These are phyloP conservation scores for Metarhizium brunneum DNA, from an alignment of 2,329 filamentous ascomycete genomes.

Conservation along the genomic window DNA sequence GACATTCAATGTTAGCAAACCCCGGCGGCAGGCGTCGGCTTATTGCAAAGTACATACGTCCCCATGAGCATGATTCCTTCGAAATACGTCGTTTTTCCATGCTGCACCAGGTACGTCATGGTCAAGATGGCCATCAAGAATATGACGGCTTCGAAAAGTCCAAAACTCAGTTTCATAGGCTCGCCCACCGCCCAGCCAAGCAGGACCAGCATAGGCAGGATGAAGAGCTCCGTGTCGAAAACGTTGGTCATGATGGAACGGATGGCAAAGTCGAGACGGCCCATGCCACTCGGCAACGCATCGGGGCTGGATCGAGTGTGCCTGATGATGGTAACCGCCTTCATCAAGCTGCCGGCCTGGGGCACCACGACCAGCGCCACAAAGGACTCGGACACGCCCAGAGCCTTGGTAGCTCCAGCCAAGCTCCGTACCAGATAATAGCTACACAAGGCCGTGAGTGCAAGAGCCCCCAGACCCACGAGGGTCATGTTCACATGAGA, in stretches of 20 bases:
- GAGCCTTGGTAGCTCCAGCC: neutral
- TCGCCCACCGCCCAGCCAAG: constrained; percentile 2
- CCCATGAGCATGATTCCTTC: constrained; percentile 12
- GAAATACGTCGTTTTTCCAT: constrained; percentile 11
- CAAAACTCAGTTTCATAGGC: constrained; percentile 9
- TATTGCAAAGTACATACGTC: constrained; percentile 6
- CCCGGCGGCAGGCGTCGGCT: neutral
- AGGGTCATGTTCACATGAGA: neutral
- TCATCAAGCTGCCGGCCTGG: constrained; percentile 2
- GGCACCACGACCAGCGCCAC: constrained; percentile 2
- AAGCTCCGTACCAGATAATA: neutral
- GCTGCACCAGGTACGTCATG: constrained; percentile 10
- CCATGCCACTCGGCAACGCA: constrained; percentile 1
- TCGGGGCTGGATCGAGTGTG: neutral
- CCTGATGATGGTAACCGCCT: constrained; percentile 3
- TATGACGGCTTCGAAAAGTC: constrained; percentile 9
- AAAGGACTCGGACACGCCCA: constrained; percentile 2
- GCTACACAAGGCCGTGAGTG: neutral
- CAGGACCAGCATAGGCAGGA: constrained; percentile 5
- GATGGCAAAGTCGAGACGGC: constrained; percentile 5
- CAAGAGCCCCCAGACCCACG: neutral
- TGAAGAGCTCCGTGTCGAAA: constrained; percentile 5
- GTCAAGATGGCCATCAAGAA: constrained; percentile 9
- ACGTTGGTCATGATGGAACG: constrained; percentile 7
- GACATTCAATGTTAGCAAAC: neutral